Evolutionary conservation across 805 yeast genomes (phyloP).

Genomic region (Candida nitratophila): DNA sequence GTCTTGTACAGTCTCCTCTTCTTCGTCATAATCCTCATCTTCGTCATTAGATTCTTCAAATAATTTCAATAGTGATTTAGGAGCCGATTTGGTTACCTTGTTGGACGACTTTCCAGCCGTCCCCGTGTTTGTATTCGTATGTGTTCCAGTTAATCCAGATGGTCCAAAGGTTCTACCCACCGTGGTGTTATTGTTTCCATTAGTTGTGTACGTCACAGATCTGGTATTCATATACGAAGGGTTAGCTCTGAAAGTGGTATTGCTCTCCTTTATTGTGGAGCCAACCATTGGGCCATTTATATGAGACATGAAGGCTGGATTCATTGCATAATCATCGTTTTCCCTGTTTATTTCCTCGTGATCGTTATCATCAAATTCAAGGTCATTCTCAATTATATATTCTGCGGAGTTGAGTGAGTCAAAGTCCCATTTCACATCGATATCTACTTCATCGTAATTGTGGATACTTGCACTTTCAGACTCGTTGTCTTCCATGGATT

Average conservation of each 20-base stretch:
- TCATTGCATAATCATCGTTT: conserved; percentile 1
- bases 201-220: background rate
- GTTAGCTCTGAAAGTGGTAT: background rate
- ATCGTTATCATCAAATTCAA: conserved; percentile 28
- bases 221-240: background rate
- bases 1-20: conserved; percentile 20
- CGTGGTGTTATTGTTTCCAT: conserved; percentile 4
- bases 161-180: conserved; percentile 1
- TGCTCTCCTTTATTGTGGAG: background rate
- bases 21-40: conserved; percentile 21
- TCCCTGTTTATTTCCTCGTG: background rate
- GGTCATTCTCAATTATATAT: conserved; percentile 65
- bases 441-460: conserved; percentile 20
- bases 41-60: conserved; percentile 47
- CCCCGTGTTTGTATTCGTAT: background rate
- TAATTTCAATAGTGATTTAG: conserved; percentile 62
- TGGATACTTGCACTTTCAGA: conserved; percentile 7
- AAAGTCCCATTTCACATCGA: conserved; percentile 79
- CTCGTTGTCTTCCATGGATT: conserved; percentile 35
- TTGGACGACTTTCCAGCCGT: conserved; percentile 10
- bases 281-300: background rate
- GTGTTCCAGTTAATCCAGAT: background rate
- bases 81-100: conserved; percentile 44
- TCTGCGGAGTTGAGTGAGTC: conserved; percentile 73
- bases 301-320: background rate